phyloP scores from a whole-genome alignment of 2,329 filamentous ascomycete species.

The Stagonosporopsis vannaccii region DNA sequence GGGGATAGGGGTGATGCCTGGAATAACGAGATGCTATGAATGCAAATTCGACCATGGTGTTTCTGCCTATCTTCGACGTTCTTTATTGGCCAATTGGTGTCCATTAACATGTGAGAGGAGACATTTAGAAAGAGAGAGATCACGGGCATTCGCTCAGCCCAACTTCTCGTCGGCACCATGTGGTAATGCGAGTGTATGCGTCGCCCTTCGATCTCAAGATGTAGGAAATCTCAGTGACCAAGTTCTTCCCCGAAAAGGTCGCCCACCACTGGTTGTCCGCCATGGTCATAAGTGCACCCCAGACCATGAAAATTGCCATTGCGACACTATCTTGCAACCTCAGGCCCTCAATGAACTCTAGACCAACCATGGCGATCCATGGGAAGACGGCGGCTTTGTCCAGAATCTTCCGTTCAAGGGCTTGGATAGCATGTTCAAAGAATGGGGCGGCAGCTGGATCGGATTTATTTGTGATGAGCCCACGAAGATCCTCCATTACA shows the following conservation, averaged over 20 bases:
- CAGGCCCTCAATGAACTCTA: conserved; percentile 20
- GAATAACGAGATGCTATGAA: background rate
- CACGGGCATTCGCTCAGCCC: conserved; percentile 10
- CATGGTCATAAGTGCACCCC: conserved; percentile 24
- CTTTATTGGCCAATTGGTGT: no score
- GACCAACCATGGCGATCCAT: conserved; percentile 9
- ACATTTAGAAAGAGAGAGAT: background rate
- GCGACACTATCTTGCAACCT: conserved; percentile 15
- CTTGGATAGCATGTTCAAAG: conserved; percentile 17
- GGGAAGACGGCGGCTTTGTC: conserved; percentile 8
- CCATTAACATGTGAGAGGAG: background rate
- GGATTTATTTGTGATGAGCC: conserved; percentile 2
- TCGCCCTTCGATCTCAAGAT: conserved; percentile 13
- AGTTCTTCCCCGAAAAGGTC: conserved; percentile 17
- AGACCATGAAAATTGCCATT: conserved; percentile 23
- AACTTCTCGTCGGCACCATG: conserved; percentile 21
- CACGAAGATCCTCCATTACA: conserved; percentile 8
- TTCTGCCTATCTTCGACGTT: no score
- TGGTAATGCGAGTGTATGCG: conserved; percentile 1
- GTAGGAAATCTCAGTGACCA: conserved; percentile 20
- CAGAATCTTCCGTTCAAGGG: conserved; percentile 6
- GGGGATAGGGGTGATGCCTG: no score
- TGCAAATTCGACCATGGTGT: no score
- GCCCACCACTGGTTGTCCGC: conserved; percentile 24
- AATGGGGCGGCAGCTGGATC: background rate